Evolutionary conservation across 495 filamentous ascomycete species (phyloP).

Genomic region (Xylaria bambusicola): DNA sequence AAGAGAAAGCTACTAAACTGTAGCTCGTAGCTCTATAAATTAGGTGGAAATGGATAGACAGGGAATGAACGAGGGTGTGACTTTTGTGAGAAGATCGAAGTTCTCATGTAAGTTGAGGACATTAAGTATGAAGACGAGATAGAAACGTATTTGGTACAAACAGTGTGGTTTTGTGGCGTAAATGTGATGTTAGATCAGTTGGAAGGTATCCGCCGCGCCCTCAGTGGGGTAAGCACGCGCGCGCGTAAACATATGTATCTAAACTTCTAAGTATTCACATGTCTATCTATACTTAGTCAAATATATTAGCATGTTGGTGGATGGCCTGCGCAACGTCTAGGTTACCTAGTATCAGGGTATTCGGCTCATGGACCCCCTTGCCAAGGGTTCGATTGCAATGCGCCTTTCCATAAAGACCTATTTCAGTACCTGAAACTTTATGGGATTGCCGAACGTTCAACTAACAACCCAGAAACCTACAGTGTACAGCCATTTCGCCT

Average conservation of each 20-base stretch:
- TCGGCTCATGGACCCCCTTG: too few species aligned
- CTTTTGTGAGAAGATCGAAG: background rate
- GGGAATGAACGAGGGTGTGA: background rate
- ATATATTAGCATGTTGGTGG: too few species aligned
- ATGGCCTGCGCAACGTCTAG: too few species aligned
- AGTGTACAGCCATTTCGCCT: background rate
- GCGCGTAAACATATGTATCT: too few species aligned
- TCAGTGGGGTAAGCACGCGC: too few species aligned
- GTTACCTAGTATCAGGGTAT: too few species aligned
- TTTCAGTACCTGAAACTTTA: background rate
- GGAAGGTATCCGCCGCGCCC: background rate
- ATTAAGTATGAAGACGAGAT: background rate
- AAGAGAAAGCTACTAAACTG: background rate
- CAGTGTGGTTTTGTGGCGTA: background rate
- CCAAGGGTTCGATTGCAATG: background rate
- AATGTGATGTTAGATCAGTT: background rate
- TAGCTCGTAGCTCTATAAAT: background rate
- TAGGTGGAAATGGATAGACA: background rate
- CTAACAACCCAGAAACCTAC: background rate
- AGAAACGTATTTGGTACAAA: background rate
- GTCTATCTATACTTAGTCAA: too few species aligned
- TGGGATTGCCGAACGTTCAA: too few species aligned
- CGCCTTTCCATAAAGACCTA: background rate
- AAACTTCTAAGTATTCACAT: too few species aligned
- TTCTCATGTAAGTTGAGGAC: background rate